Evolutionary conservation across 208 protist genomes (phyloP), one percentile per base, ranked within the genome.

Genomic region (Leishmania arabica): DNA sequence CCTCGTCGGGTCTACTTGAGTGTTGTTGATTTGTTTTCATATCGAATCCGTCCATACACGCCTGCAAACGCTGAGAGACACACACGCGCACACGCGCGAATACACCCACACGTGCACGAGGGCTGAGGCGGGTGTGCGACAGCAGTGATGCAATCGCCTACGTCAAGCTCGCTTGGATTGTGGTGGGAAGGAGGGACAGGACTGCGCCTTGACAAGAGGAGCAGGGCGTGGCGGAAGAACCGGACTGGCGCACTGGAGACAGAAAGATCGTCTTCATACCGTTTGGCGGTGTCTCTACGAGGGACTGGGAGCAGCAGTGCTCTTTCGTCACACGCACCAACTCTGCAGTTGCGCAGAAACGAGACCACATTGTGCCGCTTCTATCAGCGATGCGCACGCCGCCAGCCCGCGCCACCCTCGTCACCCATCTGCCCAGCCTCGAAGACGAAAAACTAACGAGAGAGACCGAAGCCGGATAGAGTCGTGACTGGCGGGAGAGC

Each of bases 1-100:
- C 65, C 19, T 51, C 11, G 45, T 7, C 27, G 68, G 24, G 40
- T 53, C 17, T 53, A 53, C 68, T n/a, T 72, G 68, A 72, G 42
- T 72, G 9, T 49, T 51, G 37, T 72, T 72, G 68, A 45, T 72
- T 72, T 72, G 40, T 72, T 72, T 72, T 49, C 68, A 72, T 72
- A 72, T 72, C 42, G 24, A 34, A 9, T 34, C 68, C 68, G 68
- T 72, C 49, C 68, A 51, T 31, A 72, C 9, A 51, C 37, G 51
- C 31, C 51, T 62, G 54, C 72, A 47, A 62, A 76, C 51, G 72
- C 15, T 47, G 72, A 76, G 51, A 76, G n/a, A 76, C 9, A 76
- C 40, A 49, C 40, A 49, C 9, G 42, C 68, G 68, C 68, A 72
- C 42, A 53, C 9, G 42, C 24, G 66, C 31, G 34, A 69, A 42